phyloP scores from a whole-genome alignment of 1,284 basidiomycete genomes.

The Melampsora larici-populina region DNA sequence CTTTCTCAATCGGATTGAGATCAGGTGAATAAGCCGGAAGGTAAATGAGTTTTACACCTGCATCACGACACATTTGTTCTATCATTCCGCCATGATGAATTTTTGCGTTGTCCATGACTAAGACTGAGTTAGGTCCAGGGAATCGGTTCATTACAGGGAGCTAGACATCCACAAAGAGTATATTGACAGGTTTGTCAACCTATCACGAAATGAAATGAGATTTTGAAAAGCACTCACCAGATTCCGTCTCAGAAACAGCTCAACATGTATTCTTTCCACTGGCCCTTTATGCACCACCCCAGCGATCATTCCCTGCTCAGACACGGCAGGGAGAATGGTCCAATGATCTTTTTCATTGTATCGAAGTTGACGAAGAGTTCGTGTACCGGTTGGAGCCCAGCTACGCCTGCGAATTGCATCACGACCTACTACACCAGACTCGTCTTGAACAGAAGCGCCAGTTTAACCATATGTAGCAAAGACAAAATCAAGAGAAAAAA shows the following conservation, averaged over 20 bases:
- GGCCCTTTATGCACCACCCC: not conserved
- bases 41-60: not conserved
- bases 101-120: too few species aligned
- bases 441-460: not conserved
- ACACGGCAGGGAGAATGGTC: conserved; percentile 1
- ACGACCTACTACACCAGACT: not conserved
- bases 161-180: not conserved
- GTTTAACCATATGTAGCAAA: not conserved
- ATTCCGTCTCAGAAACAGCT: conserved; percentile 6
- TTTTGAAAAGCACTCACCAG: not conserved
- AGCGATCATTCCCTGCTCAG: not conserved
- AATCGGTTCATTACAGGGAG: conserved; percentile 8
- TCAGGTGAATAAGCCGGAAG: conserved; percentile 12
- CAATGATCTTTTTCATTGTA: not conserved
- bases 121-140: not conserved
- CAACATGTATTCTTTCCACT: not conserved
- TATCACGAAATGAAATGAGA: not conserved
- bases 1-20: too few species aligned
- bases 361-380: not conserved
- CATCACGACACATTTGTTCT: not conserved
- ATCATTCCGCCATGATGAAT: conserved; percentile 4
- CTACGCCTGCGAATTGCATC: not conserved
- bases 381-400: not conserved
- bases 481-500: not conserved
- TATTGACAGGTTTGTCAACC: not conserved